A percentile compares a stretch with the other conserved stretches of the same genome.
These are phyloP conservation scores for Podaxis sp. DNA, from an alignment of 768 basidiomycete genomes.

Conservation along the genomic window DNA sequence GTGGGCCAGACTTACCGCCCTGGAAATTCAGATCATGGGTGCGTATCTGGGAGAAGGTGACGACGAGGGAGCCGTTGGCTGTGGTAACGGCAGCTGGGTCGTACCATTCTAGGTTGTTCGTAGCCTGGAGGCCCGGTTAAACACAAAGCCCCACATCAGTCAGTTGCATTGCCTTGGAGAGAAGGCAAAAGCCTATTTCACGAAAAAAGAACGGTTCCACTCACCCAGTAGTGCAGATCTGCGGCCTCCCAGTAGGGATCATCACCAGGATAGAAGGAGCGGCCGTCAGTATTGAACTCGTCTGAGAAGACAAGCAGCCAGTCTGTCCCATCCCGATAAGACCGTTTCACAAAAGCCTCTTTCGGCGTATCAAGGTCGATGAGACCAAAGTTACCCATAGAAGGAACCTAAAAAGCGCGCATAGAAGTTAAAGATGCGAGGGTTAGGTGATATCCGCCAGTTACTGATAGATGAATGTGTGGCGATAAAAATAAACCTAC, in stretches of 20 bases:
- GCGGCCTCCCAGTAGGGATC: slow-evolving; percentile 86
- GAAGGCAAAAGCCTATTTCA: background rate
- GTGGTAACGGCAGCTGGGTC: slow-evolving; percentile 78
- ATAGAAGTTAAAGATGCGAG: background rate
- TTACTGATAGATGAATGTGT: slow-evolving; percentile 13
- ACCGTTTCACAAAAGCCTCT: slow-evolving; percentile 51
- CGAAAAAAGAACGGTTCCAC: background rate
- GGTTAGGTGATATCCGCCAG: slow-evolving; percentile 2
- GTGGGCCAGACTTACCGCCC: slow-evolving; percentile 44
- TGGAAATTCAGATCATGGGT: slow-evolving; percentile 68
- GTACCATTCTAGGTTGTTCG: slow-evolving; percentile 86
- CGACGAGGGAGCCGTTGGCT: slow-evolving; percentile 64
- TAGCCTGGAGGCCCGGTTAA: slow-evolving; percentile 34
- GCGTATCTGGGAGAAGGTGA: slow-evolving; percentile 58
- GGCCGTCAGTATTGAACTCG: slow-evolving; percentile 75
- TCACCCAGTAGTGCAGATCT: slow-evolving; percentile 77
- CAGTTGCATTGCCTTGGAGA: slow-evolving; percentile 1
- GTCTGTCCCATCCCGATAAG: slow-evolving; percentile 56
- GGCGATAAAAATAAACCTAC: slow-evolving; percentile 29
- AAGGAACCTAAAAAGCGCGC: slow-evolving; percentile 51
- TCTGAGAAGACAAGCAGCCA: slow-evolving; percentile 74
- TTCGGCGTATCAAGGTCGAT: slow-evolving; percentile 62
- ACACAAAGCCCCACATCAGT: background rate
- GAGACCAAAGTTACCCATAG: slow-evolving; percentile 57
- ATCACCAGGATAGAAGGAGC: slow-evolving; percentile 80